Evolutionary conservation across 1,139 yeast genomes (phyloP), one percentile per base, ranked within the genome.

Genomic region (Petasospora fabianii): DNA sequence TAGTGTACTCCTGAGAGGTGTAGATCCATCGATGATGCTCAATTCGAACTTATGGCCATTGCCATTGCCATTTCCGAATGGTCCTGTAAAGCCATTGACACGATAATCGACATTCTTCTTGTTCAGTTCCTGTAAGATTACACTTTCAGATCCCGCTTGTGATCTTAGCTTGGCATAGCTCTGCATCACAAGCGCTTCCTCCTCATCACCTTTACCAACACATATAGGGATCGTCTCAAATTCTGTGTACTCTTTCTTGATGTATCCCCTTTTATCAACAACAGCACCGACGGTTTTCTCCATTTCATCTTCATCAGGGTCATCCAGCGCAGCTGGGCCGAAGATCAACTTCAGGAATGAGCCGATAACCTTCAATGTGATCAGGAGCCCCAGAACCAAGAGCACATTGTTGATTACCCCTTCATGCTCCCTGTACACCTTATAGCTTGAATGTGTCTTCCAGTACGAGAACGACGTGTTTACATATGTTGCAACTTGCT

Each of bases 141-240:
- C 33, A 20, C 39, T 30, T 2, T 36, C 31, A n/a, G 31, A 15
- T 16, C 22, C 26, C 16, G 28, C 28, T 13, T 32, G 27, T 22
- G 8, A 19, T 12, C 16, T 17, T 12, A 35, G 10, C 16, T 16
- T 27, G 11, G 13, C 36, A 26, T 19, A 36, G 7, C 27, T 18
- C 41, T 21, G 15, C 21, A 9, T 13, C 17, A 47, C 28, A 14
- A 34, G 16, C n/a, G 30, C 34, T 13, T 49, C 53, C 31, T 49
- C 53, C 4, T 35, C 36, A 18, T 46, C 49, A n/a, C 44, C 47
- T 24, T 38, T 49, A 5, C 50, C 50, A n/a, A 41, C 38, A 36
- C 53, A 49, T 1, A 41, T 6, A 15, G 51, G 53, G 12, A 36
- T 36, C 14, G 34, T 30, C 18, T 45, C 49, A 19, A 43, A 35